Evolutionary conservation across 1,284 basidiomycete species (phyloP).

Genomic region (Singerocomus inundabilis): DNA sequence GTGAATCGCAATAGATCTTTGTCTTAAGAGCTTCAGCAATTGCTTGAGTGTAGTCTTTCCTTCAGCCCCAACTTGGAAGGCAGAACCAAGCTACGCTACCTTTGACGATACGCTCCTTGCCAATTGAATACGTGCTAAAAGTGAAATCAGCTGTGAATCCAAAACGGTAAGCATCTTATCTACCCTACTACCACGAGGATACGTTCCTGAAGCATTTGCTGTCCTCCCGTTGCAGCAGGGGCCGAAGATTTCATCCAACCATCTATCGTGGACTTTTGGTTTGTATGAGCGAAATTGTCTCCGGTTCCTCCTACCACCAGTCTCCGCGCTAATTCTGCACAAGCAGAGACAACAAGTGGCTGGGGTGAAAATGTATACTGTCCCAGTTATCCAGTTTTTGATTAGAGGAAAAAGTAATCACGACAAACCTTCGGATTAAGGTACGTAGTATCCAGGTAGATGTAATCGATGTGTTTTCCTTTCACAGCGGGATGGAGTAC

Average conservation of each 20-base stretch:
- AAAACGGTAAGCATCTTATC: constrained; percentile 14
- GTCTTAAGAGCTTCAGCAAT: constrained; percentile 80
- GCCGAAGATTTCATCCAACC: constrained; percentile 34
- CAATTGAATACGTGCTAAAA: constrained; percentile 88
- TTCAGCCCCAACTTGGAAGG: neutral
- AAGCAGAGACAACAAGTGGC: constrained; percentile 87
- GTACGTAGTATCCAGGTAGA: constrained; percentile 98
- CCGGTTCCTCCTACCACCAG: constrained; percentile 46
- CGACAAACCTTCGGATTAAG: constrained; percentile 75
- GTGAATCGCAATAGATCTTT: constrained; percentile 89
- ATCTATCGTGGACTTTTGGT: constrained; percentile 39
- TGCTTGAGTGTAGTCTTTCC: constrained; percentile 43
- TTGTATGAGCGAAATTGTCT: constrained; percentile 19
- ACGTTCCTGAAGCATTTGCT: constrained; percentile 30
- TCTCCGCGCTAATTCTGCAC: constrained; percentile 76
- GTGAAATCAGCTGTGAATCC: constrained; percentile 3
- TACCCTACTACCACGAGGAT: constrained; percentile 86
- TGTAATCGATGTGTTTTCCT: constrained; percentile 77
- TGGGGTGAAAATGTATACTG: constrained; percentile 96
- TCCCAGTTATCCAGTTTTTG: neutral
- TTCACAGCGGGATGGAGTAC: constrained; percentile 78
- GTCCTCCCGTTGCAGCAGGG: constrained; percentile 35
- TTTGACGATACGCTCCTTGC: constrained; percentile 96
- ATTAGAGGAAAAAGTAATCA: neutral
- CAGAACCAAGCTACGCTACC: constrained; percentile 44